Conservation (phyloP, 1,284 basidiomycete species). For the Ganoderma lucidum region DNA sequence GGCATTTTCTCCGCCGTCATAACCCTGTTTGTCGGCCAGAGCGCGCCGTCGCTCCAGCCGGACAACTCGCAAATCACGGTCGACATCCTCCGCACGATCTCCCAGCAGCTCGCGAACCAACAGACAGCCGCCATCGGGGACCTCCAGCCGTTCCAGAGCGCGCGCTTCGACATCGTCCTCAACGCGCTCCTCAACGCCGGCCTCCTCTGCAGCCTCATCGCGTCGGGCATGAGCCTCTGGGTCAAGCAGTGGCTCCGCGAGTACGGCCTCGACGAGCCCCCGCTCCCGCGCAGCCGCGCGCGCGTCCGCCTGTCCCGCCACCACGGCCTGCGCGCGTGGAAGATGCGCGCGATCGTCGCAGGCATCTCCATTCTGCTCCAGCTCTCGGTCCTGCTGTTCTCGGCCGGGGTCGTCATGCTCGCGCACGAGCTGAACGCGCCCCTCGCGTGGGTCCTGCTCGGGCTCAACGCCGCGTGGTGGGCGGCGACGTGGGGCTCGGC, state of each 20-base stretch:
- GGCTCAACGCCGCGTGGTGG: conserved; percentile 13
- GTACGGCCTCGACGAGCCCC: conserved; percentile 13
- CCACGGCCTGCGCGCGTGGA: conserved; percentile 15
- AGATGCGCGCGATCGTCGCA: conserved; percentile 13
- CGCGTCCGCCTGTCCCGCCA: conserved; percentile 16
- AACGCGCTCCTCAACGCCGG: conserved; percentile 18
- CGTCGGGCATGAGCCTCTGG: conserved; percentile 21
- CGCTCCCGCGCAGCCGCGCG: conserved; percentile 7
- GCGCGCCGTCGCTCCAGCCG: conserved; percentile 3
- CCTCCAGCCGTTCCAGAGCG: conserved; percentile 11
- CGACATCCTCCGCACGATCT: conserved; percentile 11
- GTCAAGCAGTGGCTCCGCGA: conserved; percentile 28
- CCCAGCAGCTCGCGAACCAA: conserved; percentile 11
- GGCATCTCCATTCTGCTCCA: conserved; percentile 26
- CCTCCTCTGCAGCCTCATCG: conserved; percentile 24
- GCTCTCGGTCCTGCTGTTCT: conserved; percentile 23
- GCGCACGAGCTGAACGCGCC: conserved; percentile 15
- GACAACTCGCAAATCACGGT: conserved; percentile 7
- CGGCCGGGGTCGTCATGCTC: conserved; percentile 15
- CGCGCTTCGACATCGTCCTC: conserved; percentile 9
- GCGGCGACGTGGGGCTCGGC: conserved; percentile 14
- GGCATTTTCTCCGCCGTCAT: conserved; percentile 23
- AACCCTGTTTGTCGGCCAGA: conserved; percentile 19
- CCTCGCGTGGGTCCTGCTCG: conserved; percentile 16
- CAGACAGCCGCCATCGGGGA: neutral